Evolutionary conservation across 176 grass and related monocot genomes (phyloP), one percentile per base, ranked within the genome.

Genomic region (Zoysia pacifica): DNA sequence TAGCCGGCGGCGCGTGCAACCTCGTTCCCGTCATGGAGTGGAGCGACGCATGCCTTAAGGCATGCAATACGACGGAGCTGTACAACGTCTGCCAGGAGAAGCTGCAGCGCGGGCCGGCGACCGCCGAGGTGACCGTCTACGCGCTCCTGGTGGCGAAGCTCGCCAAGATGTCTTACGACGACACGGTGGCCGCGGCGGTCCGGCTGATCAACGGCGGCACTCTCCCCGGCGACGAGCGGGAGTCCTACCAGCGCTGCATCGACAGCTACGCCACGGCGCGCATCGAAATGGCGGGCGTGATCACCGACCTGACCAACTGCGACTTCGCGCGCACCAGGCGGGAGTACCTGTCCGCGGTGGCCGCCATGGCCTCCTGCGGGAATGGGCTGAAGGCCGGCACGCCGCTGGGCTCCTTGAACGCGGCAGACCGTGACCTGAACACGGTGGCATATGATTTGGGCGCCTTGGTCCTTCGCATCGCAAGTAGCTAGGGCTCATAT

Each of bases 91-190:
- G 82, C 82, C 45, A 47, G 0, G 5, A 28, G 47, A 71, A 47
- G 56, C 75, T 85, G 39, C n/a, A 5, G 7, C 5, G 45, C 38
- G 56, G 12, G 5, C 18, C 74, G 37, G 37, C 4, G 4, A 5
- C 2, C 18, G 66, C 46, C n/a, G 74, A 84, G 66, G 46, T 38
- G 37, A 64, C 82, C 5, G 35, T 11, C 2, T 84, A 78, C 67
- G 46, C 28, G 3, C 0, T 53, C 66, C 1, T 18, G 9, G 65
- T 66, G 38, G 38, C 74, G 46, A 44, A 15, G n/a, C 9, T 2
- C 55, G 46, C 66, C 46, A 45, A n/a, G 66, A 2, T 2, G 28
- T 39, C 83, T 10, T 85, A 79, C 76, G 49, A 73, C 15, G 44
- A 43, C 40, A 46, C 59, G 20, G 18, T 66, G 69, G 60, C 18